phyloP scores from a whole-genome alignment of 2,329 filamentous ascomycete genomes.

The Penicillium digitatum region DNA sequence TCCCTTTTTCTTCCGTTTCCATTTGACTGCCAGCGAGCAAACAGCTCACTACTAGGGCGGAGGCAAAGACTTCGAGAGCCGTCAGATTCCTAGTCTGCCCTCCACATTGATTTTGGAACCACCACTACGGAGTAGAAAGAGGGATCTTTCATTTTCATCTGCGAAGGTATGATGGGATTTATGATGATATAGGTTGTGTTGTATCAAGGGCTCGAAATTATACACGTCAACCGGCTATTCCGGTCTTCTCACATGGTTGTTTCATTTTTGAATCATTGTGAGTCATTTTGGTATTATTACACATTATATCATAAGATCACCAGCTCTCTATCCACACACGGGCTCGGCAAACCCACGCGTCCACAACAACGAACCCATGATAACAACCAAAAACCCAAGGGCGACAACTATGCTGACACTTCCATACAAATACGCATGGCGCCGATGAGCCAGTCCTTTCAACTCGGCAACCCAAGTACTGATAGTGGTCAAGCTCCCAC shows the following conservation, averaged over 20 bases:
- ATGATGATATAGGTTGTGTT: background rate
- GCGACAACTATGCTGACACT: slow-evolving; percentile 46
- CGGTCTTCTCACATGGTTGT: background rate
- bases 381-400: slow-evolving; percentile 48
- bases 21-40: background rate
- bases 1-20: background rate
- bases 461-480: slow-evolving; percentile 65
- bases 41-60: background rate
- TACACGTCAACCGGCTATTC: background rate
- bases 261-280: too few species aligned
- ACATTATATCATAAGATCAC: background rate
- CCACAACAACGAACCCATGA: slow-evolving; percentile 58
- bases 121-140: background rate
- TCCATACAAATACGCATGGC: slow-evolving; percentile 61
- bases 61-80: background rate
- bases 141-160: background rate
- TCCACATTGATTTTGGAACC: background rate
- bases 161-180: too few species aligned
- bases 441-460: slow-evolving; percentile 47
- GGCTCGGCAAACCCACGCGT: slow-evolving; percentile 39
- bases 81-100: background rate
- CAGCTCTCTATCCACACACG: slow-evolving; percentile 27
- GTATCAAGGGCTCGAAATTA: background rate
- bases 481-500: slow-evolving; percentile 62
- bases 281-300: background rate